Conservation (phyloP, 164 flowering plant genomes). For the Umbellularia californica region DNA sequence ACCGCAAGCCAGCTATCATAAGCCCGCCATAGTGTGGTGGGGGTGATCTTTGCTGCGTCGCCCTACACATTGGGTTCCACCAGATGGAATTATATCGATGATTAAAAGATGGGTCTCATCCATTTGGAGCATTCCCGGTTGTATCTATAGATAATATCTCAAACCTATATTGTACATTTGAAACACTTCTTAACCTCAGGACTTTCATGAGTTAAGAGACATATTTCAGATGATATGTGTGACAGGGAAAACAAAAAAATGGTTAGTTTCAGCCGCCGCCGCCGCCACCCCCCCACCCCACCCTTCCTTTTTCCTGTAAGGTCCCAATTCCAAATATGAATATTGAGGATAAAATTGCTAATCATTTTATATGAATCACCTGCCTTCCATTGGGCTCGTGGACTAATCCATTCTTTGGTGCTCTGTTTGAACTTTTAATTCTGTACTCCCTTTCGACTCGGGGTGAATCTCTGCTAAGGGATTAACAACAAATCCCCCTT, state of each 20-base stretch:
- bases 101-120: neutral
- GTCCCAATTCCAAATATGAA: no score
- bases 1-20: neutral
- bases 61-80: neutral
- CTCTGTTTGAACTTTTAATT: conserved; percentile 21
- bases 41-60: neutral
- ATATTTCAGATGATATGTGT: neutral
- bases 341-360: neutral
- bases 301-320: neutral
- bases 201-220: neutral
- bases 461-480: conserved; percentile 67
- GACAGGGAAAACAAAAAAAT: no score
- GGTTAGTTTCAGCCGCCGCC: no score
- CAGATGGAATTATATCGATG: neutral
- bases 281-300: no score
- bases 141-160: neutral
- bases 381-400: conserved; percentile 21
- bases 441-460: conserved; percentile 31
- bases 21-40: neutral
- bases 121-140: neutral
- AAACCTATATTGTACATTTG: neutral
- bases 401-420: conserved; percentile 8
- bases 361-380: conserved; percentile 19
- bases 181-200: neutral
- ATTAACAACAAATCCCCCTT: conserved; percentile 60